Evolutionary conservation across 2,329 filamentous ascomycete genomes (phyloP).

Genomic region (Aureobasidium leucospermi): DNA sequence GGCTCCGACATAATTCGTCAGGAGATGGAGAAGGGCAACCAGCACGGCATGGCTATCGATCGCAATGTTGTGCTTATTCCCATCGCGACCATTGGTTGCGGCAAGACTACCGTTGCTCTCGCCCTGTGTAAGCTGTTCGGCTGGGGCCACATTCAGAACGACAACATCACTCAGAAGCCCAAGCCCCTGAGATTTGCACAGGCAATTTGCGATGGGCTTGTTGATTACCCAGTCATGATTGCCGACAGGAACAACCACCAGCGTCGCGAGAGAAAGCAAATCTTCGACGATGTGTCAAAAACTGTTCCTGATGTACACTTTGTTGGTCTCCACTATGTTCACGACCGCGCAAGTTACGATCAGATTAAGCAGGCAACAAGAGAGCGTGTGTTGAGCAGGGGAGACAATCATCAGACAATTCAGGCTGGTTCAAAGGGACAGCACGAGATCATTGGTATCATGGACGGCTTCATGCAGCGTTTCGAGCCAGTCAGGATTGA

Average conservation of each 20-base stretch:
- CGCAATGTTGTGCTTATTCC: conserved; percentile 76
- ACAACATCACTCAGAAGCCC: conserved; percentile 77
- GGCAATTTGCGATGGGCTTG: conserved; percentile 58
- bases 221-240: conserved; percentile 64
- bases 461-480: conserved; percentile 85
- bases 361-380: conserved; percentile 68
- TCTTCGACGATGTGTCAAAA: conserved; percentile 68
- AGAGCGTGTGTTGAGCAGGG: conserved; percentile 71
- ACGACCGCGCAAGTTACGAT: conserved; percentile 60
- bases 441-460: conserved; percentile 75
- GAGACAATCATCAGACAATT: conserved; percentile 97
- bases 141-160: conserved; percentile 94
- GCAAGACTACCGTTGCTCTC: conserved; percentile 87
- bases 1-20: conserved; percentile 80
- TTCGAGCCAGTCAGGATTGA: conserved; percentile 71
- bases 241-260: conserved; percentile 94
- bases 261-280: conserved; percentile 76
- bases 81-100: conserved; percentile 88
- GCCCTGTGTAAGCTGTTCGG: conserved; percentile 75
- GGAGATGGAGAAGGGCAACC: conserved; percentile 52
- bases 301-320: conserved; percentile 58
- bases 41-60: conserved; percentile 48
- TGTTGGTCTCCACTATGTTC: conserved; percentile 82
- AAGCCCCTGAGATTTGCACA: conserved; percentile 73
- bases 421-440: conserved; percentile 68